phyloP scores from a whole-genome alignment of 1,284 basidiomycete species.

The Microbotryum scabiosae region DNA sequence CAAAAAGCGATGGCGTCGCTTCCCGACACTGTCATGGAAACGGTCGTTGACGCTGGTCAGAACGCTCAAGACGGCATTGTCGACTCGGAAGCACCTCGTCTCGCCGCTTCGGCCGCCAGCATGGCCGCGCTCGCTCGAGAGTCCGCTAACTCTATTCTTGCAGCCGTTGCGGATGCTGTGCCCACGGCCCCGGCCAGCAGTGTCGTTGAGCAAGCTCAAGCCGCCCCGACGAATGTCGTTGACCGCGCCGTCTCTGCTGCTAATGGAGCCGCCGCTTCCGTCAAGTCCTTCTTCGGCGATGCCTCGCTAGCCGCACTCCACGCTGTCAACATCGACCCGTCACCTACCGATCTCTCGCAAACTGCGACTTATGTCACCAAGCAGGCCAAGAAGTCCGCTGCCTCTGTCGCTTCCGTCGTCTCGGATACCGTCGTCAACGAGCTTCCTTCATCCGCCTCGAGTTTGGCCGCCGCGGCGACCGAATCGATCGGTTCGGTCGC shows the following conservation, averaged over 20 bases:
- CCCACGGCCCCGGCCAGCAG: constrained; percentile 7
- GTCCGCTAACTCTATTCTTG: constrained; percentile 16
- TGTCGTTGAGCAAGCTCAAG: neutral
- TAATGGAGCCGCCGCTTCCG: constrained; percentile 8
- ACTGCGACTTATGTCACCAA: constrained; percentile 5
- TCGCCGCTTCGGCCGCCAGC: constrained; percentile 18
- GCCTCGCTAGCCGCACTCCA: constrained; percentile 6
- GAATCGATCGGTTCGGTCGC: too few relatives aligned
- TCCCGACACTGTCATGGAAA: constrained; percentile 11
- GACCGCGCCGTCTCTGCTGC: constrained; percentile 1
- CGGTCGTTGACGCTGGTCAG: constrained; percentile 25
- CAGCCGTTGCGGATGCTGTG: constrained; percentile 2
- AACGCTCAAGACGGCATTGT: constrained; percentile 26
- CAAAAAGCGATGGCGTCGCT: neutral
- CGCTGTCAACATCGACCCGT: constrained; percentile 10
- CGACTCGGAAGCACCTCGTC: constrained; percentile 14
- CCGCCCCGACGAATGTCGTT: constrained; percentile 6
- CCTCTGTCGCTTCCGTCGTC: neutral
- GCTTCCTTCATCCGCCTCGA: too few relatives aligned
- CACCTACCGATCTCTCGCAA: constrained; percentile 13
- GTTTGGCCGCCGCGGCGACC: too few relatives aligned
- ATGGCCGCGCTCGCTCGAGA: constrained; percentile 15
- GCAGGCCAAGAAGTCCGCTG: neutral
- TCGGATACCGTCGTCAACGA: too few relatives aligned
- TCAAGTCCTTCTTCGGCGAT: constrained; percentile 12